Evolutionary conservation across 2,329 filamentous ascomycete genomes (phyloP).

Genomic region (Fusarium brachygibbosum): DNA sequence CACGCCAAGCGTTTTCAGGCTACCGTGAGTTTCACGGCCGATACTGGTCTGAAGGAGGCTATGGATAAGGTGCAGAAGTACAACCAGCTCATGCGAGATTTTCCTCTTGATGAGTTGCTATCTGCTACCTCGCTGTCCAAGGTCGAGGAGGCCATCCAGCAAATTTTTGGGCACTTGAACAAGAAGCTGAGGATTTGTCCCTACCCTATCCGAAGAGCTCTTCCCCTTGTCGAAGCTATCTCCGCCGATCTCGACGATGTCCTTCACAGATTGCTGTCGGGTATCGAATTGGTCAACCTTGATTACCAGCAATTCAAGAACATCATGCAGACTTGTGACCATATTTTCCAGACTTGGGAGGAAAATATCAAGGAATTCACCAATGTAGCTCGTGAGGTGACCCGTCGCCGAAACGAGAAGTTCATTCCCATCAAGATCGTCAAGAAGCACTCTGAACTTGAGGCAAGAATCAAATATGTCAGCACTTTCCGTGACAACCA

Average conservation of each 20-base stretch:
- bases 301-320: slow-evolving; percentile 91
- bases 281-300: slow-evolving; percentile 89
- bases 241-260: slow-evolving; percentile 91
- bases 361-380: slow-evolving; percentile 98
- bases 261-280: slow-evolving; percentile 86
- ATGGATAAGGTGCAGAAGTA: slow-evolving; percentile 98
- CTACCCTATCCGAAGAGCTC: slow-evolving; percentile 90
- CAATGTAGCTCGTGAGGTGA: slow-evolving; percentile 95
- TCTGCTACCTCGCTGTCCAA: slow-evolving; percentile 92
- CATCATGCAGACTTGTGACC: slow-evolving; percentile 85
- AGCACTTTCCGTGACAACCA: slow-evolving; percentile 96
- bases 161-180: slow-evolving; percentile 95
- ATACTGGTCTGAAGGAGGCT: slow-evolving; percentile 95
- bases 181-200: slow-evolving; percentile 97
- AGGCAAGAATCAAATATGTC: slow-evolving; percentile 93
- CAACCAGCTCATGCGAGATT: slow-evolving; percentile 98
- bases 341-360: slow-evolving; percentile 94
- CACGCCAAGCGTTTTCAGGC: slow-evolving; percentile 98
- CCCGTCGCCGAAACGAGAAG: slow-evolving; percentile 92
- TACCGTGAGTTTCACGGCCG: slow-evolving; percentile 94
- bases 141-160: slow-evolving; percentile 86
- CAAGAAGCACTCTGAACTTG: slow-evolving; percentile 87
- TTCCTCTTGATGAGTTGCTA: slow-evolving; percentile 92
- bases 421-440: slow-evolving; percentile 98
- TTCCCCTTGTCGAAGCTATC: slow-evolving; percentile 96